Evolutionary conservation across 768 basidiomycete species (phyloP), one percentile per base, ranked within the genome.

Genomic region (Serpula lacrymans): DNA sequence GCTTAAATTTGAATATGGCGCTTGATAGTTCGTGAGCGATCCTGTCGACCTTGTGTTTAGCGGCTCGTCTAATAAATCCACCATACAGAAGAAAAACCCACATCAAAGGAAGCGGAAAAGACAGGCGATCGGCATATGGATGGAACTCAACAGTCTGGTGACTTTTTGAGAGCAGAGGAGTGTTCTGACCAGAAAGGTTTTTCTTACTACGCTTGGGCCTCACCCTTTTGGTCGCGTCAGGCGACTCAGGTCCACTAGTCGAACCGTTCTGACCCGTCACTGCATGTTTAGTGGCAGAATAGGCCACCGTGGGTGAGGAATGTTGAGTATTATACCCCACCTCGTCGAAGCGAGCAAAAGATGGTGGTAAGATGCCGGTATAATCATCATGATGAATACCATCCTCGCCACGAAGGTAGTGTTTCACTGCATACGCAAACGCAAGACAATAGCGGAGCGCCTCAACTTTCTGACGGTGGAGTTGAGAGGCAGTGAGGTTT

Each of bases 361-460:
- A 74, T 3, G 71, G 52, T 0, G 90, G 89, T 14, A 93, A 62
- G 40, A 92, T 68, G 9, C 74, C 81, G 0, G 54, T 58, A 50
- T 84, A 82, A 60, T 92, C 89, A 2, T 72, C 68, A 53, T 78
- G 80, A 17, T 82, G 70, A 7, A 78, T 60, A 3, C 91, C 88
- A 54, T 88, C 88, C 49, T 91, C 85, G 36, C 81, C 87, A 31
- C 90, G 86, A 36, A 93, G 73, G 58, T 93, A 91, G 58, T 95
- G 84, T 57, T 80, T 80, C 12, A 69, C 67, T 37, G 93, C 84
- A 42, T 77, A 78, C 3, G 88, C 78, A 54, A 77, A 84, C 7
- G 80, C 80, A 57, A 88, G 67, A 27, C 77, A 73, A 25, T 89
- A 75, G 42, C 76, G 81, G 34, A 96, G 57, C 17, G 75, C 69